Evolutionary conservation across 805 yeast genomes (phyloP), one percentile per base, ranked within the genome.

Genomic region (Yarrowia deformans): DNA sequence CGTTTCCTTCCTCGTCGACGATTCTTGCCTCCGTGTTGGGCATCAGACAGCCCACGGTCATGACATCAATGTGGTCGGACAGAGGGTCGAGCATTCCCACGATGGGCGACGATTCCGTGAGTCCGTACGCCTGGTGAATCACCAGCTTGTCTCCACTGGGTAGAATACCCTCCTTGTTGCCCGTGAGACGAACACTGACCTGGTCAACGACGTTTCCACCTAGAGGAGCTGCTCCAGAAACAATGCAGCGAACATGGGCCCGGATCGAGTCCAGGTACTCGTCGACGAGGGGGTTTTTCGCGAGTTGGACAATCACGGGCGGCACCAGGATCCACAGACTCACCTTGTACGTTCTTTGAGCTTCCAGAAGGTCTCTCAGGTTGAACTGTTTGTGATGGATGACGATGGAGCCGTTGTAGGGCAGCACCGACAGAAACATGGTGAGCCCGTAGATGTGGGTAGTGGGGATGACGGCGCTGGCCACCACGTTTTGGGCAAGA

Each of bases 171-270:
- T 63, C 56, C 48, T 48, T 49, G 56, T 63, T 63, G 35, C 68
- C 68, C 8, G 68, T 48, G n/a, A 63, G 18, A 12, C 68, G 56
- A 3, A 37, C 48, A n/a, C 16, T 9, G 1, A 63, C 68, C 37
- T 48, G 68, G 9, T 63, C 68, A 37, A 63, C 68, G 1, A 66
- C 60, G 35, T 66, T 54, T 18, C 69, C 69, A 2, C 69, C 61
- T 9, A 86, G 82, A 34, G 85, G 84, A 52, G 86, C 84, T 13
- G 88, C 85, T 64, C 85, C 84, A 16, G 72, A 73, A 67, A 82
- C 76, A 67, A 82, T 81, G 71, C 79, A 78, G 54, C 76, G 74
- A 35, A 85, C 75, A 10, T 81, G 75, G 37, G 77, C 78, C 5
- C 79, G 77, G 46, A 85, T 82, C 73, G 81, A 79, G 74, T 80